Evolutionary conservation across 2,329 filamentous ascomycete genomes (phyloP).

Genomic region (Sarocladium strictum): DNA sequence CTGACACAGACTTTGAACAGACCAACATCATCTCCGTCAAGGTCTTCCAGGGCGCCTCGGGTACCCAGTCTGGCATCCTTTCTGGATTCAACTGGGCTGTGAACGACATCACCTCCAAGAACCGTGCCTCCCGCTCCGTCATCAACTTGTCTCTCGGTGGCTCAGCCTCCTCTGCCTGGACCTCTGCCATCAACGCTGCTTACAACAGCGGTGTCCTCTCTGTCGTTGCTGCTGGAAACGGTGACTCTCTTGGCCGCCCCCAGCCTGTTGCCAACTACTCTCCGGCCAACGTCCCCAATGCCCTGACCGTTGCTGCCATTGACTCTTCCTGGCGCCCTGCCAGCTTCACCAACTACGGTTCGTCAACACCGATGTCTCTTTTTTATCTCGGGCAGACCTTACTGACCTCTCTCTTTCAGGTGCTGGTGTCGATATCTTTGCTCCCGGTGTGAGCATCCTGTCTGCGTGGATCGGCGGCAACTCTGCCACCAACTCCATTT

Average conservation of each 20-base stretch:
- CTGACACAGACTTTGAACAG: not conserved
- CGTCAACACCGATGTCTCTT: constrained; percentile 29
- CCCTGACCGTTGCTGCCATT: constrained; percentile 28
- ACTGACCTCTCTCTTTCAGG: constrained; percentile 44
- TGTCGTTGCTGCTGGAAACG: constrained; percentile 51
- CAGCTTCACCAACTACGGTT: constrained; percentile 20
- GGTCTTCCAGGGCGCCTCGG: constrained; percentile 30
- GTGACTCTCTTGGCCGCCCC: constrained; percentile 16
- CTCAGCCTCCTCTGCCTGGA: constrained; percentile 36
- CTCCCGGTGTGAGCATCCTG: constrained; percentile 34
- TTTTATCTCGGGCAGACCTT: not conserved
- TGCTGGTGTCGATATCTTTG: constrained; percentile 41
- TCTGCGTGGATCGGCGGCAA: constrained; percentile 40
- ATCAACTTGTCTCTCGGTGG: constrained; percentile 53
- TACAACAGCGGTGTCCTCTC: constrained; percentile 41
- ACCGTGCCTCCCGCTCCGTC: constrained; percentile 35
- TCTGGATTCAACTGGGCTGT: constrained; percentile 36
- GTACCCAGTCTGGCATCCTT: constrained; percentile 25
- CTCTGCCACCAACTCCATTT: constrained; percentile 40
- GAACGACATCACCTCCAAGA: constrained; percentile 35
- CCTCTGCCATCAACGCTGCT: constrained; percentile 41
- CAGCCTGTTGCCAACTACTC: constrained; percentile 17
- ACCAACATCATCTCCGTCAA: constrained; percentile 38
- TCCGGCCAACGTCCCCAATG: constrained; percentile 25
- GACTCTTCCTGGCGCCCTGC: constrained; percentile 16